Evolutionary conservation across 2,329 filamentous ascomycete species (phyloP), one percentile per base, ranked within the genome.

Genomic region (Metarhizium humberi): DNA sequence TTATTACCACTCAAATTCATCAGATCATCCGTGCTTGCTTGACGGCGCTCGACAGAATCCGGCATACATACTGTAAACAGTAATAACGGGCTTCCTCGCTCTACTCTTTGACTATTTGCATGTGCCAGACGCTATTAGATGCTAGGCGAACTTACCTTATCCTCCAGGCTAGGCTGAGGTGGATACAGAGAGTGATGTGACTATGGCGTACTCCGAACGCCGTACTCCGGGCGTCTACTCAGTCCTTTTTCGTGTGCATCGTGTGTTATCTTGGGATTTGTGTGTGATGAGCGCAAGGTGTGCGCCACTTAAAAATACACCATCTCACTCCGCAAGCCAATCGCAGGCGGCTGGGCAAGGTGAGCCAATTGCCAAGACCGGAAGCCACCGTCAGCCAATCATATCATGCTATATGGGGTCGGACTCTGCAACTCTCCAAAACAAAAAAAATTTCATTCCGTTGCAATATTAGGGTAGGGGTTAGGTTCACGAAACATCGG

Each of bases 111-210:
- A 32, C 29, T 25, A 16, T 40, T 50, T 56, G 48, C 51, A 53
- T 51, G 25, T 56, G 55, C 38, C 51, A 55, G 48, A 25, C 34
- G 32, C 25, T 3, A 25, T 25, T 38, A 30, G 32, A 25, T 20
- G 38, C 10, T 46, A 16, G 11, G 20, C 16, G 16, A 50, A 55
- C 45, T 55, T 52, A 55, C 54, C 54, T 55, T 52, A 52, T 52
- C 54, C 54, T 52, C 42, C 47, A 36, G 32, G n/a, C 46, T 50
- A 18, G 46, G 46, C 52, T 50, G 46, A 36, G 46, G 25, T 54
- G 52, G 52, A 50, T 50, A 29, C 52, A 36, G 46, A 54, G 25
- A 20, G 48, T 20, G 50, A 45, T 50, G 32, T 32, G 29, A 34
- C 32, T 34, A 34, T 11, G 32, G 25, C 25, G 25, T 25, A 34